A percentile compares a stretch with the other conserved stretches of the same genome.
These are phyloP conservation scores for Tinospora cordifolia DNA, from an alignment of 164 flowering plant species.

Conservation along the genomic window DNA sequence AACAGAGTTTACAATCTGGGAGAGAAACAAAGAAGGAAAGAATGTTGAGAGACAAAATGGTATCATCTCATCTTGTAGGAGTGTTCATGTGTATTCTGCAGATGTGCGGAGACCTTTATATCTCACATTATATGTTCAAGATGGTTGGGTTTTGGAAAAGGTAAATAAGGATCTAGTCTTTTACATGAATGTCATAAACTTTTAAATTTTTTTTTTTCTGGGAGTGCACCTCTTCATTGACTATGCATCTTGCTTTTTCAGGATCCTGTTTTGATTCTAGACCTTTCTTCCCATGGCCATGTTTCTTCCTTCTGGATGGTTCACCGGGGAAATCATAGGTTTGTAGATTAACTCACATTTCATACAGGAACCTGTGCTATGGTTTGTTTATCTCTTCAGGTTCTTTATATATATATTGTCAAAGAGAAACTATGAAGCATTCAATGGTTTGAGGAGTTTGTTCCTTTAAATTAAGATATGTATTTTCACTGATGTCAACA, in stretches of 20 bases:
- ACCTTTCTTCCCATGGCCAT: slow-evolving; percentile 49
- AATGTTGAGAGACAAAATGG: slow-evolving; percentile 59
- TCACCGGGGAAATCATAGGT: slow-evolving; percentile 77
- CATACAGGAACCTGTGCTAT: background rate
- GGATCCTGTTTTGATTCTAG: slow-evolving; percentile 75
- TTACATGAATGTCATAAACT: background rate
- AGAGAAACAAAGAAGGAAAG: slow-evolving; percentile 59
- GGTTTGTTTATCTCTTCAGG: no score
- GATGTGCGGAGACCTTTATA: slow-evolving; percentile 69
- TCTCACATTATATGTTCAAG: slow-evolving; percentile 63
- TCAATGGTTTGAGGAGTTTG: no score
- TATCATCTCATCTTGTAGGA: slow-evolving; percentile 52
- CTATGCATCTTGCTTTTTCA: slow-evolving; percentile 27
- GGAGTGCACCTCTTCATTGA: background rate
- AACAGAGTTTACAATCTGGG: slow-evolving; percentile 82
- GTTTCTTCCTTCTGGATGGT: slow-evolving; percentile 90
- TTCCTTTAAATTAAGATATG: no score
- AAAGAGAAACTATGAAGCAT: no score
- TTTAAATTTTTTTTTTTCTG: background rate
- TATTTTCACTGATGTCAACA: no score
- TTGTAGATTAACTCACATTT: slow-evolving; percentile 7
- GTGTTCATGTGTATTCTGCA: slow-evolving; percentile 69
- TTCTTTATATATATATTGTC: no score
- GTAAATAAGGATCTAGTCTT: slow-evolving; percentile 24
- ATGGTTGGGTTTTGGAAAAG: slow-evolving; percentile 94